Evolutionary conservation across 2,329 filamentous ascomycete genomes (phyloP).

Genomic region (Volutella citrinella): DNA sequence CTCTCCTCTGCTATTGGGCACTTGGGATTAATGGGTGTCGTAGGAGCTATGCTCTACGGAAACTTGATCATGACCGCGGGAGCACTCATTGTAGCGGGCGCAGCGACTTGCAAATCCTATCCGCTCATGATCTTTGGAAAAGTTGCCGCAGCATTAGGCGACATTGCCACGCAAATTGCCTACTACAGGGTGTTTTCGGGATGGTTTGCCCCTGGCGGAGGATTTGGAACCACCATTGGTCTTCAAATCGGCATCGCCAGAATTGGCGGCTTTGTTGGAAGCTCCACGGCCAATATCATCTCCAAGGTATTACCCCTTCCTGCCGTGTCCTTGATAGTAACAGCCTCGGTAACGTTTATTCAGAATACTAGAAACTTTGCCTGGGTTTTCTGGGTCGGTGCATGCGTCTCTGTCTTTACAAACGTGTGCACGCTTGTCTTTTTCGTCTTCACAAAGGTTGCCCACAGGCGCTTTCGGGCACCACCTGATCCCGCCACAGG

Average conservation of each 20-base stretch:
- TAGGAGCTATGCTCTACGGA: conserved; percentile 54
- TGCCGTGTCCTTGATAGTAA: no score
- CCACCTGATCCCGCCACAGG: no score
- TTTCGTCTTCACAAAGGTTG: no score
- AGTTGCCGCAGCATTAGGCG: conserved; percentile 54
- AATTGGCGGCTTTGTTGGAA: conserved; percentile 57
- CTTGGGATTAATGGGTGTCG: no score
- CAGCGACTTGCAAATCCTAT: conserved; percentile 51
- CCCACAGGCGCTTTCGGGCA: no score
- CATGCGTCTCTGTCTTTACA: no score
- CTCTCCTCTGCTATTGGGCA: no score
- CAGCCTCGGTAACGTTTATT: no score
- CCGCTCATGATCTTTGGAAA: conserved; percentile 57
- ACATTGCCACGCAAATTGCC: conserved; percentile 60
- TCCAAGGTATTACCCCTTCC: no score
- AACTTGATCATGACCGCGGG: conserved; percentile 56
- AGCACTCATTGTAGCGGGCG: conserved; percentile 55
- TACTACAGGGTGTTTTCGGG: conserved; percentile 63
- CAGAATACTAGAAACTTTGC: no score
- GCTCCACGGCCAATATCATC: conserved; percentile 57
- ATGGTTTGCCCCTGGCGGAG: conserved; percentile 59
- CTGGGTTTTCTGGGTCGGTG: no score
- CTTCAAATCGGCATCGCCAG: conserved; percentile 60
- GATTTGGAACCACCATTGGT: conserved; percentile 58
- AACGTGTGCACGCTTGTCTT: no score